A percentile compares a stretch with the other conserved stretches of the same genome.
Conservation (phyloP, 139 green algal species). For the Diplosphaera chodatii region DNA sequence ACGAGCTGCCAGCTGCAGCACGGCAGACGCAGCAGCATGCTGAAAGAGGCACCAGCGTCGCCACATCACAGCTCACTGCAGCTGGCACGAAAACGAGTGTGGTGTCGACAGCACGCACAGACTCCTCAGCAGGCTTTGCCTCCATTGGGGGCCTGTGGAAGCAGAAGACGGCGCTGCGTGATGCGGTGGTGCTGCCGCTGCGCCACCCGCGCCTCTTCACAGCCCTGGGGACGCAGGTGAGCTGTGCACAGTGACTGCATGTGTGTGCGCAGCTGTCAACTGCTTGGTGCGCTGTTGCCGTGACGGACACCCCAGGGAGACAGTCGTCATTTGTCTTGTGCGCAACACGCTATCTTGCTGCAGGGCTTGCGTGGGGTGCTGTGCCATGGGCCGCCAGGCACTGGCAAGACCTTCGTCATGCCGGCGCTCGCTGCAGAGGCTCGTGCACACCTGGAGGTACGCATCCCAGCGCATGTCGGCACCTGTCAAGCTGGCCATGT, state of each 20-base stretch:
- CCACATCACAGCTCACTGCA: neutral
- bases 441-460: neutral
- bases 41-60: neutral
- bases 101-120: too few relatives aligned
- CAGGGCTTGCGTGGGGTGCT: slow-evolving; percentile 3
- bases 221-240: neutral
- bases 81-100: neutral
- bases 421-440: slow-evolving; percentile 2
- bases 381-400: slow-evolving; percentile 11
- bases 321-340: too few relatives aligned
- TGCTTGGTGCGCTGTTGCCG: too few relatives aligned
- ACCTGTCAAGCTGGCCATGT: too few relatives aligned
- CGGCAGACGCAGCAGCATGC: neutral
- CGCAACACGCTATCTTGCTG: neutral
- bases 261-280: too few relatives aligned
- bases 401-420: slow-evolving; percentile 11
- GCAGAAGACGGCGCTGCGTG: neutral
- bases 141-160: neutral
- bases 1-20: neutral
- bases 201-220: neutral
- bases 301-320: too few relatives aligned
- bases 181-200: neutral
- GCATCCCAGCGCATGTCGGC: too few relatives aligned
- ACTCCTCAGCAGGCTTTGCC: neutral
- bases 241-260: too few relatives aligned